phyloP scores from a whole-genome alignment of 176 grass and related monocot species.

The Zoysia pacifica region DNA sequence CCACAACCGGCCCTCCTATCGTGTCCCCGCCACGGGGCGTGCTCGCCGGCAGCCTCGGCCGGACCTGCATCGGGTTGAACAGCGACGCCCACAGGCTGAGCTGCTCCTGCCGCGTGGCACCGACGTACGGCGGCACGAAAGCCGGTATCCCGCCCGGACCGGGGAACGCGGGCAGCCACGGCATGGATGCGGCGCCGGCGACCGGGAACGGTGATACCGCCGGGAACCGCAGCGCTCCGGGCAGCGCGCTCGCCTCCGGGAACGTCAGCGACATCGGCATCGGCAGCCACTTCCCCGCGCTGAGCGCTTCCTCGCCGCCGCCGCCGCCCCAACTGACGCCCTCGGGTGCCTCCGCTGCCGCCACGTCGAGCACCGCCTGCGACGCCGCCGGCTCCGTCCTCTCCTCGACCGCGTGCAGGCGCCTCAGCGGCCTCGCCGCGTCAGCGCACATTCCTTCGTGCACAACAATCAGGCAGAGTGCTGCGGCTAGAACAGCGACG shows the following conservation, averaged over 20 bases:
- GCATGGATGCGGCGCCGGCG: slow-evolving; percentile 12
- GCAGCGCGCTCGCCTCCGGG: slow-evolving; percentile 19
- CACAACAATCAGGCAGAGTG: slow-evolving; percentile 8
- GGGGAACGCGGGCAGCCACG: slow-evolving; percentile 28
- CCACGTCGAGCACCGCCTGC: slow-evolving; percentile 30
- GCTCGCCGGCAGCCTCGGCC: slow-evolving; percentile 25
- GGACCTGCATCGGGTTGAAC: slow-evolving; percentile 52
- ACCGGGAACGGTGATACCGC: slow-evolving; percentile 7
- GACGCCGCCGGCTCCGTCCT: neutral
- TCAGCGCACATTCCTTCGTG: neutral
- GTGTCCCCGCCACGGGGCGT: neutral
- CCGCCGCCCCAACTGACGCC: neutral
- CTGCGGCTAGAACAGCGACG: neutral
- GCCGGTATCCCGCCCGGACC: slow-evolving; percentile 5
- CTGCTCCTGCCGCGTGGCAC: slow-evolving; percentile 51
- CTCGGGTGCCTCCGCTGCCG: slow-evolving; percentile 8
- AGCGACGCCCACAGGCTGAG: slow-evolving; percentile 59
- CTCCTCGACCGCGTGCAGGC: neutral
- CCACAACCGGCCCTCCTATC: neutral
- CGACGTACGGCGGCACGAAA: slow-evolving; percentile 46
- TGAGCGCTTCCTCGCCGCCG: neutral
- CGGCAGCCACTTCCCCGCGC: slow-evolving; percentile 44
- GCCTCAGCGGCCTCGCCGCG: slow-evolving; percentile 5
- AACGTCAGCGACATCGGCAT: slow-evolving; percentile 30
- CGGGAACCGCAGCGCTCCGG: slow-evolving; percentile 35